phyloP scores from a whole-genome alignment of 106 monocot genomes.

The Dendrobium chrysotoxum region DNA sequence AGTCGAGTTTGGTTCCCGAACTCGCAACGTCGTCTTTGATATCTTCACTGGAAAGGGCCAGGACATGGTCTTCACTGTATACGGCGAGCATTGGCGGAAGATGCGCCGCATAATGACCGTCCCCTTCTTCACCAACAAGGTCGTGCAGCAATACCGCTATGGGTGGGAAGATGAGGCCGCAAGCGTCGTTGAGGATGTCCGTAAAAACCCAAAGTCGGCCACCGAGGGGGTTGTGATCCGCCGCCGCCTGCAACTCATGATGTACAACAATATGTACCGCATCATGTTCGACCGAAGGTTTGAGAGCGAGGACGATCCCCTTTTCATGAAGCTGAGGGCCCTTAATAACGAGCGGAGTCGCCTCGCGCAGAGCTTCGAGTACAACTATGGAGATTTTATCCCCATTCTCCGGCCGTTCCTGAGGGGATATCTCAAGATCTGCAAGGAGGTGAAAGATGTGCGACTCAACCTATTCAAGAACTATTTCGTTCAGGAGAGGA shows the following conservation, averaged over 20 bases:
- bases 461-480: conserved; percentile 59
- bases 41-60: conserved; percentile 83
- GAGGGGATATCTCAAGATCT: conserved; percentile 51
- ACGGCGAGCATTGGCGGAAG: conserved; percentile 86
- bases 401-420: conserved; percentile 67
- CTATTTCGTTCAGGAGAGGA: conserved; percentile 59
- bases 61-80: conserved; percentile 92
- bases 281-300: conserved; percentile 74
- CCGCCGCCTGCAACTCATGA: conserved; percentile 58
- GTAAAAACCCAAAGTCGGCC: conserved; percentile 31
- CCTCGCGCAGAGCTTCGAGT: conserved; percentile 78
- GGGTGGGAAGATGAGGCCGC: conserved; percentile 66
- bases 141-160: conserved; percentile 55
- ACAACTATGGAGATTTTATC: conserved; percentile 77
- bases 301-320: conserved; percentile 48
- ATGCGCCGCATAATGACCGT: conserved; percentile 92
- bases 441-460: conserved; percentile 52
- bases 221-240: conserved; percentile 51
- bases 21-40: conserved; percentile 81
- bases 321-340: conserved; percentile 50
- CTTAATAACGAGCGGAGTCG: conserved; percentile 63
- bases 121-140: conserved; percentile 90
- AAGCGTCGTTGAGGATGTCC: conserved; percentile 56
- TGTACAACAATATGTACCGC: conserved; percentile 85
- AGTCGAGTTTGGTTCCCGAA: conserved; percentile 80